Conservation (phyloP, 2,329 filamentous ascomycete species). For the Penicillium concentricum region DNA sequence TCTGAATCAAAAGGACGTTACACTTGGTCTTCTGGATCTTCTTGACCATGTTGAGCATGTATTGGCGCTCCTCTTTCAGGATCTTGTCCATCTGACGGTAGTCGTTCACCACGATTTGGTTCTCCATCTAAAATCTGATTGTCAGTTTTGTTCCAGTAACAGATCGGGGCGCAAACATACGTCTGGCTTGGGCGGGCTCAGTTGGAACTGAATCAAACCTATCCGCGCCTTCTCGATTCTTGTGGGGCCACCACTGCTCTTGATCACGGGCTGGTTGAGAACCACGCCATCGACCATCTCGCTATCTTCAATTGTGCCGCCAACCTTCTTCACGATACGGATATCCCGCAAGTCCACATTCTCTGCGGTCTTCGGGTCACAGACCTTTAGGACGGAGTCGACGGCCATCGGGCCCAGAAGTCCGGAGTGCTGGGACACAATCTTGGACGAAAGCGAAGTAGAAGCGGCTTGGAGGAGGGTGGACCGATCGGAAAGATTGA, state of each 20-base stretch:
- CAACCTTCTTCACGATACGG: constrained; percentile 94
- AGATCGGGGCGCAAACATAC: constrained; percentile 50
- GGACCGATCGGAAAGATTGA: constrained; percentile 80
- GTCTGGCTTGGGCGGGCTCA: constrained; percentile 96
- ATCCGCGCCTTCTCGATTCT: constrained; percentile 98
- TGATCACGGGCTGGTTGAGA: constrained; percentile 86
- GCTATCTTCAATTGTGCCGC: constrained; percentile 96
- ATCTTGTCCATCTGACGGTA: constrained; percentile 99
- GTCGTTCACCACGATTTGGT: constrained; percentile 98
- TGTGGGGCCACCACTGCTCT: constrained; percentile 84
- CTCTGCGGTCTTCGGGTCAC: constrained; percentile 91
- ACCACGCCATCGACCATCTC: constrained; percentile 95
- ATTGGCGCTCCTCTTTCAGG: constrained; percentile 96
- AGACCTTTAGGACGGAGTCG: constrained; percentile 91
- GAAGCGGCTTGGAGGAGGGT: constrained; percentile 95
- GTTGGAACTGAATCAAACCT: constrained; percentile 96
- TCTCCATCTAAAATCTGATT: constrained; percentile 73
- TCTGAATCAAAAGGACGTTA: constrained; percentile 97
- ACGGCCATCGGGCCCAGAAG: constrained; percentile 97
- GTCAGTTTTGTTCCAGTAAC: constrained; percentile 17
- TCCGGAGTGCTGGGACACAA: constrained; percentile 95
- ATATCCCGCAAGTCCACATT: constrained; percentile 98
- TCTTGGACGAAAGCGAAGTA: constrained; percentile 96
- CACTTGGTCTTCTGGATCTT: constrained; percentile 99
- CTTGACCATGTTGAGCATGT: constrained; percentile 98